phyloP scores from a whole-genome alignment of 352 stramenopile species.

The Globisporangium carolinianum region DNA sequence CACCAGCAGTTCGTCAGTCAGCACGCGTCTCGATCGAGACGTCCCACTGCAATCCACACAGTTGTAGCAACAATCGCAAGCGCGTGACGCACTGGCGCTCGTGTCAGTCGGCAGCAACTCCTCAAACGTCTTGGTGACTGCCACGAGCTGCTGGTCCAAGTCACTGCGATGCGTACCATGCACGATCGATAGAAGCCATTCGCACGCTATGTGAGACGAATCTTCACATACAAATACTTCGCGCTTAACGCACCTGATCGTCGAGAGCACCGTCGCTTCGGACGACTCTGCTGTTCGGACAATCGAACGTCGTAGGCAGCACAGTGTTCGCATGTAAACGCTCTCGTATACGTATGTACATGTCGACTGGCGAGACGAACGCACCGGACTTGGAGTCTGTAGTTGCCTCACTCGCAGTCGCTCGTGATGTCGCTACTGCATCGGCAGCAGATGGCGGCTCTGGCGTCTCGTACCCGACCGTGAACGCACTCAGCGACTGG shows the following conservation, averaged over 20 bases:
- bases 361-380: background rate
- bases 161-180: conserved; percentile 9
- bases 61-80: background rate
- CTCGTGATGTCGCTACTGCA: background rate
- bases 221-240: background rate
- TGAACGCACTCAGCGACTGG: conserved; percentile 24
- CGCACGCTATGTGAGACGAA: too few relatives aligned
- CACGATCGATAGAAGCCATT: background rate
- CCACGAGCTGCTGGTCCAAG: conserved; percentile 21
- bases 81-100: conserved; percentile 9
- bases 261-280: conserved; percentile 9
- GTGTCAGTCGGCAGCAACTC: conserved; percentile 7
- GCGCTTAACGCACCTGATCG: conserved; percentile 8
- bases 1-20: too few relatives aligned
- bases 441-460: background rate
- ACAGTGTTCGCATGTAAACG: too few relatives aligned
- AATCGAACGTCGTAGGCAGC: background rate
- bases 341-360: too few relatives aligned
- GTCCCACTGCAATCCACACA: too few relatives aligned
- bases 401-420: background rate
- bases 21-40: too few relatives aligned
- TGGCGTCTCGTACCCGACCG: conserved; percentile 9
- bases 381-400: background rate
- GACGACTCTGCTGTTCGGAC: background rate
- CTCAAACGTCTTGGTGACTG: conserved; percentile 15